These are phyloP conservation scores for Trichosporon sp. DNA, from an alignment of 1,284 basidiomycete species.

Conservation along the genomic window DNA sequence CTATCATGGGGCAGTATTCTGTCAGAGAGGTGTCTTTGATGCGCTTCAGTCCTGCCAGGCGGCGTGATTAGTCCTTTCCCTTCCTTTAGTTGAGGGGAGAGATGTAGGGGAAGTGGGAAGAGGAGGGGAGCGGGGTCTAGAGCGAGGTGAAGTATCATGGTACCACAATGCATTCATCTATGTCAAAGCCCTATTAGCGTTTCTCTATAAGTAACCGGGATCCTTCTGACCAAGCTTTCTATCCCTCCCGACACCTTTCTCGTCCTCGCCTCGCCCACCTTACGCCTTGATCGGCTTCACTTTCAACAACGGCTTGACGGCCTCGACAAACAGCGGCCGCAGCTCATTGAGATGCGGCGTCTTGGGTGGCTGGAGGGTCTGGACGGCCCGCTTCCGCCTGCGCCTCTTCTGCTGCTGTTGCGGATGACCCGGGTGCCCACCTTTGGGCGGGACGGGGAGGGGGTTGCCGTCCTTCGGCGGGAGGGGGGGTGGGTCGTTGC, in stretches of 20 bases:
- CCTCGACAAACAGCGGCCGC: conserved; percentile 82
- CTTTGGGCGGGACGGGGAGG: conserved; percentile 18
- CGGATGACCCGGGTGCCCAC: conserved; percentile 20
- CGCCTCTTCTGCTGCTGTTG: conserved; percentile 41
- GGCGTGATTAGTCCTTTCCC: conserved; percentile 40
- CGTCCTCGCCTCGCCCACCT: neutral
- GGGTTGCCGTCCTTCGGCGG: conserved; percentile 23
- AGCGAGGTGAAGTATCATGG: no score
- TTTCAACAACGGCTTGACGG: conserved; percentile 59
- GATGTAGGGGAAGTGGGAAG: no score
- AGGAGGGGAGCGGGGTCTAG: no score
- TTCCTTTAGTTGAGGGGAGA: no score
- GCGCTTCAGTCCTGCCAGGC: conserved; percentile 49
- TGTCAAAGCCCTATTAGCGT: no score
- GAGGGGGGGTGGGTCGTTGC: conserved; percentile 21
- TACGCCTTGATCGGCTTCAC: conserved; percentile 33
- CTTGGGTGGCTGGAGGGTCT: conserved; percentile 70
- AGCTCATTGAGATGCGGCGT: conserved; percentile 73
- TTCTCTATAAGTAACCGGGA: no score
- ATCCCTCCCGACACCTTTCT: neutral
- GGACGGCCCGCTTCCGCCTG: conserved; percentile 32
- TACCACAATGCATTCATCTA: no score
- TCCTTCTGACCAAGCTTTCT: no score
- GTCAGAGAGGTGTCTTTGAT: conserved; percentile 78
- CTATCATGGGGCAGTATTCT: conserved; percentile 67